Evolutionary conservation across 257 asterid species (phyloP), one percentile per base, ranked within the genome.

Genomic region (Osmanthus fragrans): DNA sequence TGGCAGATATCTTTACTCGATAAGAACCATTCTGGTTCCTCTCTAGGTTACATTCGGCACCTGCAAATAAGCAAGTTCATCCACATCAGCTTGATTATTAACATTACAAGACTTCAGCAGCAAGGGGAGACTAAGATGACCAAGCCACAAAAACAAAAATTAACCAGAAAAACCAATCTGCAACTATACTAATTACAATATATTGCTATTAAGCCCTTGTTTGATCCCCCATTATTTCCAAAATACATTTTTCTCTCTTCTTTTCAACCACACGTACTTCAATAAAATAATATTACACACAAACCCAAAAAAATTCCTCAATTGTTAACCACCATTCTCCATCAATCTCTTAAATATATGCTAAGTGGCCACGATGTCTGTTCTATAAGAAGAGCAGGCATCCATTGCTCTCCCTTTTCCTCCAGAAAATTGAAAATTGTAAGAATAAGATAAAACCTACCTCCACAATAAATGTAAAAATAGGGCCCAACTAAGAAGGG

Each of bases 1-100:
- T 73, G 56, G 97, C 99, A 84, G 97, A 90, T 78, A 93, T 82
- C 88, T 83, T 91, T 51, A 96, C 96, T 63, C 91, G 87, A 77
- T 82, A 89, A 33, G 94, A 84, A 74, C 96, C 98, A 47, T 83
- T 88, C 21, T 73, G 88, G 75, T 88, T 89, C 47, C 71, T 80
- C 83, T 85, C 89, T 23, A 93, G 71, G 75, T 12, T 71, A 80
- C 97, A 92, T 68, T 91, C 90, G 9, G 85, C 97, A 21, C 91
- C 99, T 93, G 91, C 80, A 76, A 77, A 83, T 25, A 67, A 33
- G 30, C 63, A 70, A 32, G 42, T 56, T 16, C 5, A 29, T n/a
- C 11, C 32, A 69, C 42, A 47, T 42, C 45, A 71, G 51, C 42
- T 19, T 77, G 42, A 58, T 58, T n/a, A 58, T 58, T 5, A 25